A percentile compares a stretch with the other conserved stretches of the same genome.
phyloP scores from a whole-genome alignment of 2,329 filamentous ascomycete species.

The Scolecobasidium constrictum region DNA sequence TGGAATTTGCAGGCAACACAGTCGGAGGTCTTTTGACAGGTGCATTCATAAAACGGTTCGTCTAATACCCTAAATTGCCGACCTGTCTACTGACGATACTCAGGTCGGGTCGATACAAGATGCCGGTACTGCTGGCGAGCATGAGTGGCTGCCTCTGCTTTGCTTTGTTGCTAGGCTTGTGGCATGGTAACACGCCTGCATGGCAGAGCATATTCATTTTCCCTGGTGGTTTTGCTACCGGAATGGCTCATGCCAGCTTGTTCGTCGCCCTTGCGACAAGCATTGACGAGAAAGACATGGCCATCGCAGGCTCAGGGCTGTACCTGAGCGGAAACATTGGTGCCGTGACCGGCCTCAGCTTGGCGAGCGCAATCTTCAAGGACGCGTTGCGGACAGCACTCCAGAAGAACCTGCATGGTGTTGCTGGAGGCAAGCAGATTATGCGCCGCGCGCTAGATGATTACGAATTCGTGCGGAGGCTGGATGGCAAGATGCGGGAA shows the following conservation, averaged over 20 bases:
- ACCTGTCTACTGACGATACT: constrained; percentile 2
- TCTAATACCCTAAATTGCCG: background rate
- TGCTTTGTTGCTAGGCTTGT: constrained; percentile 40
- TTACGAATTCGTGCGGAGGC: too few relatives aligned
- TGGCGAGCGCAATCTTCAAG: constrained; percentile 24
- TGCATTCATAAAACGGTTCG: constrained; percentile 38
- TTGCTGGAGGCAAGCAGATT: too few relatives aligned
- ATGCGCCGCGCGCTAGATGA: too few relatives aligned
- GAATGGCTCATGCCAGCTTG: constrained; percentile 32
- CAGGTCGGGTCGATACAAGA: constrained; percentile 51
- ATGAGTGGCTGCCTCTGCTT: constrained; percentile 41
- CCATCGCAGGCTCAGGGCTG: constrained; percentile 38
- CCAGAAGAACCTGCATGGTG: too few relatives aligned
- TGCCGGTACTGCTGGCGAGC: constrained; percentile 40
- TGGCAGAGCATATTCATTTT: constrained; percentile 46
- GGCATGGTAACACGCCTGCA: constrained; percentile 48
- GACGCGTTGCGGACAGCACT: background rate
- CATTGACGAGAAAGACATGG: constrained; percentile 34
- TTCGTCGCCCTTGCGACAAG: constrained; percentile 40
- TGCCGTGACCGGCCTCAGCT: constrained; percentile 28
- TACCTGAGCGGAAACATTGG: constrained; percentile 35
- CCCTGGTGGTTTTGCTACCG: constrained; percentile 38
- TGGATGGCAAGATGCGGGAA: too few relatives aligned
- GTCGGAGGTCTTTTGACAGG: constrained; percentile 52
- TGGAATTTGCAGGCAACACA: constrained; percentile 58